phyloP scores from a whole-genome alignment of 768 basidiomycete species.

The Brasilioporus rufonigricans region DNA sequence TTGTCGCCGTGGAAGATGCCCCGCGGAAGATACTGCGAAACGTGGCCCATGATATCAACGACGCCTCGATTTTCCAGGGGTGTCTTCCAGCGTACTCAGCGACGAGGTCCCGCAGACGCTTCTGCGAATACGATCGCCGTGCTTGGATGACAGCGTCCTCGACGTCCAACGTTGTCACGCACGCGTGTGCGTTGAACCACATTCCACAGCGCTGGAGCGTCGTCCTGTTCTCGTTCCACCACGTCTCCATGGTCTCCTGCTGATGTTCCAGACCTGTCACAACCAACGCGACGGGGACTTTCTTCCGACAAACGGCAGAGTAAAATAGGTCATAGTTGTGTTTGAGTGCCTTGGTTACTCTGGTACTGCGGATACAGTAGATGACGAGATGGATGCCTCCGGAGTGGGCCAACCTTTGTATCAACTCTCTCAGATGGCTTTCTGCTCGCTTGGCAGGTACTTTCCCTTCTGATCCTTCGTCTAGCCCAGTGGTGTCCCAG shows the following conservation, averaged over 20 bases:
- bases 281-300: conserved; percentile 33
- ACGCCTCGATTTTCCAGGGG: background rate
- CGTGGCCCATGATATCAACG: background rate
- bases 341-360: conserved; percentile 3
- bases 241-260: conserved; percentile 17
- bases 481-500: conserved; percentile 1
- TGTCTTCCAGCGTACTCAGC: background rate
- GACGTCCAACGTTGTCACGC: background rate
- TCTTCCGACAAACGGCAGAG: conserved; percentile 31
- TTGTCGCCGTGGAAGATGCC: background rate
- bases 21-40: background rate
- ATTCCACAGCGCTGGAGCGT: background rate
- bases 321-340: conserved; percentile 35
- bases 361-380: no score
- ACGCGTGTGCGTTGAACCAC: conserved; percentile 22
- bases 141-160: background rate
- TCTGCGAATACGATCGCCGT: background rate
- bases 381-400: no score
- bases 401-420: background rate
- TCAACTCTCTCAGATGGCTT: background rate
- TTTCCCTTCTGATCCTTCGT: background rate
- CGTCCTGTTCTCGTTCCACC: conserved; percentile 28
- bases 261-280: conserved; percentile 36
- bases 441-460: conserved; percentile 1
- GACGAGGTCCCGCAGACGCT: background rate